phyloP scores from a whole-genome alignment of 306 rosid genomes.

The Cucurbita maxima region DNA sequence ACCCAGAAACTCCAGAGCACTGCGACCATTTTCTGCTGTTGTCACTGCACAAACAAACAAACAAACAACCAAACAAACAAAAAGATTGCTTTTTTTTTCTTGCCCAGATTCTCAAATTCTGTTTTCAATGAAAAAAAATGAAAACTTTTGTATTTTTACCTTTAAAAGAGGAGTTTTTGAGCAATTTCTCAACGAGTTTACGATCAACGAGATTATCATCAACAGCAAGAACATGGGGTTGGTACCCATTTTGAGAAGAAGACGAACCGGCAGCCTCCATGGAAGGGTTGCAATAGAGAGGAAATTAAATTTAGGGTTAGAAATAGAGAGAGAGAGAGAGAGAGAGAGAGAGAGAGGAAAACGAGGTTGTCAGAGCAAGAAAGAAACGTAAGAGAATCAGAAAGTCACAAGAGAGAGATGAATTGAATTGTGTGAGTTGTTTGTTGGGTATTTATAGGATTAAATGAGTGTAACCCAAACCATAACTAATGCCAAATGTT shows the following conservation, averaged over 20 bases:
- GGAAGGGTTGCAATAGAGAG: too few species aligned
- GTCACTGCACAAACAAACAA: slow-evolving; percentile 33
- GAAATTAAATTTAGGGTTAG: too few species aligned
- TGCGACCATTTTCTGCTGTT: slow-evolving; percentile 77
- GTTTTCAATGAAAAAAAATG: background rate
- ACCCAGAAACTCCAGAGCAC: slow-evolving; percentile 75
- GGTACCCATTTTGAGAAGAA: slow-evolving; percentile 25
- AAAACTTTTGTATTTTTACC: slow-evolving; percentile 18
- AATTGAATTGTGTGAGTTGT: background rate
- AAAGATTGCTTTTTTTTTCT: background rate
- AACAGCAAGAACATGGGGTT: slow-evolving; percentile 88
- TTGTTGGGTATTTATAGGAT: background rate
- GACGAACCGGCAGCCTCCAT: slow-evolving; percentile 34
- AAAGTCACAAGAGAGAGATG: background rate
- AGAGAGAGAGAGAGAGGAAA: background rate
- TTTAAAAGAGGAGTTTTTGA: slow-evolving; percentile 67
- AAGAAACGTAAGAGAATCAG: background rate
- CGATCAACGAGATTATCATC: slow-evolving; percentile 77
- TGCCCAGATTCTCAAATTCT: background rate
- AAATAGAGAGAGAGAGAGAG: background rate
- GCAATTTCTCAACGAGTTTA: slow-evolving; percentile 69
- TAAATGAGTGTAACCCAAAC: background rate
- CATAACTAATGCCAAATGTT: background rate
- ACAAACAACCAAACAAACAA: background rate
- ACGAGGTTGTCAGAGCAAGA: background rate